A percentile compares a stretch with the other conserved stretches of the same genome.
These are phyloP conservation scores for Isatis tinctoria DNA, from an alignment of 345 rosid genomes.

Conservation along the genomic window DNA sequence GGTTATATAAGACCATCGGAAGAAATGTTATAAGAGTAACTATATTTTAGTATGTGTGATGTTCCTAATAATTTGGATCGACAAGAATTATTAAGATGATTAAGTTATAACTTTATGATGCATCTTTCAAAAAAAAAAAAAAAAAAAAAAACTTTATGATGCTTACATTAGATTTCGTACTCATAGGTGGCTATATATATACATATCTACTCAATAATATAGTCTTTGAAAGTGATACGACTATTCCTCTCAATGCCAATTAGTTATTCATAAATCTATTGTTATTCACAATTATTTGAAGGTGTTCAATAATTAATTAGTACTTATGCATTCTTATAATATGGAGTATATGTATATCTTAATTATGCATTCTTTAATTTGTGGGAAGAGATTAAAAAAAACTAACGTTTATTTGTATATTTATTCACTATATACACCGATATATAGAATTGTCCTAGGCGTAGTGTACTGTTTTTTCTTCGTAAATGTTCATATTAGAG, in stretches of 20 bases:
- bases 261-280: neutral
- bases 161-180: slow-evolving; percentile 17
- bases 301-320: neutral
- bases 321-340: neutral
- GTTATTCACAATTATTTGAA: slow-evolving; percentile 12
- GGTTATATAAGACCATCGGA: neutral
- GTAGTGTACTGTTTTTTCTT: neutral
- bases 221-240: slow-evolving; percentile 13
- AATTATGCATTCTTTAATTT: neutral
- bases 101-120: neutral
- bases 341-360: neutral
- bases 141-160: no score
- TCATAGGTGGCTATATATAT: slow-evolving; percentile 5
- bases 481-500: neutral
- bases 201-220: neutral
- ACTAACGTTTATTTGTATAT: neutral
- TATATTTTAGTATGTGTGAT: neutral
- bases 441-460: neutral
- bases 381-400: neutral
- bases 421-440: neutral
- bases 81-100: neutral
- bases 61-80: slow-evolving; percentile 18
- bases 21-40: neutral
- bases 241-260: slow-evolving; percentile 1
- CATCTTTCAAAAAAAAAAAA: no score